These are phyloP conservation scores for Ophiostoma angusticollis DNA, from an alignment of 2,329 filamentous ascomycete genomes.

Conservation along the genomic window DNA sequence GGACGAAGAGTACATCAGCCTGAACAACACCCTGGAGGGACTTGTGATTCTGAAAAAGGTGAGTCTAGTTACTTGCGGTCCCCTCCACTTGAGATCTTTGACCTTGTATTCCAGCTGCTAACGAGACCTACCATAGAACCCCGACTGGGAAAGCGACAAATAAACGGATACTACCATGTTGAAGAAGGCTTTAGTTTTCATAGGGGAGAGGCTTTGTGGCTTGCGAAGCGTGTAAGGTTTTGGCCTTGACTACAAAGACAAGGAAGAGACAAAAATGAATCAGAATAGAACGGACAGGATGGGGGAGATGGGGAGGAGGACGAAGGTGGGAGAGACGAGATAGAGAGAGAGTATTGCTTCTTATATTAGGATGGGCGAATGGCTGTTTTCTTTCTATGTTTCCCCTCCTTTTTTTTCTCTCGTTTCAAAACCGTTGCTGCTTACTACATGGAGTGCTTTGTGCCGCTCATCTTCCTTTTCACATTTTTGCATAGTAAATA, in stretches of 20 bases:
- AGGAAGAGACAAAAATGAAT: background rate
- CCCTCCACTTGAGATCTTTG: background rate
- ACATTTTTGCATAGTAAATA: conserved; percentile 14
- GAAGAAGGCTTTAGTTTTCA: background rate
- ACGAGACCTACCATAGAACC: conserved; percentile 29
- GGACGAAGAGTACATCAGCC: conserved; percentile 90
- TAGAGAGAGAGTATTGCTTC: background rate
- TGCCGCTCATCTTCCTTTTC: background rate
- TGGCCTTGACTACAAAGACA: conserved; percentile 1
- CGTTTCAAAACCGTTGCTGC: background rate
- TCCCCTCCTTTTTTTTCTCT: conserved; percentile 9
- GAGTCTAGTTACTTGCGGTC: background rate
- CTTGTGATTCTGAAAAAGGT: conserved; percentile 96
- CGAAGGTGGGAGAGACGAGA: too few species aligned
- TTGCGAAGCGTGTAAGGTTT: background rate
- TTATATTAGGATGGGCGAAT: background rate
- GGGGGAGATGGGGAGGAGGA: too few species aligned
- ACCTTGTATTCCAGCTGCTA: background rate
- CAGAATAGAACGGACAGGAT: background rate
- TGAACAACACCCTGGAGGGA: conserved; percentile 85
- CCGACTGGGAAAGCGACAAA: conserved; percentile 41
- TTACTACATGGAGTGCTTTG: background rate
- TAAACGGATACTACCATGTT: conserved; percentile 15
- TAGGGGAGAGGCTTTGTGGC: too few species aligned
- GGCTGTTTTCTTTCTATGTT: conserved; percentile 10